Conservation (phyloP, 2,329 filamentous ascomycete genomes). For the Stachybotrys chlorohalonatus region DNA sequence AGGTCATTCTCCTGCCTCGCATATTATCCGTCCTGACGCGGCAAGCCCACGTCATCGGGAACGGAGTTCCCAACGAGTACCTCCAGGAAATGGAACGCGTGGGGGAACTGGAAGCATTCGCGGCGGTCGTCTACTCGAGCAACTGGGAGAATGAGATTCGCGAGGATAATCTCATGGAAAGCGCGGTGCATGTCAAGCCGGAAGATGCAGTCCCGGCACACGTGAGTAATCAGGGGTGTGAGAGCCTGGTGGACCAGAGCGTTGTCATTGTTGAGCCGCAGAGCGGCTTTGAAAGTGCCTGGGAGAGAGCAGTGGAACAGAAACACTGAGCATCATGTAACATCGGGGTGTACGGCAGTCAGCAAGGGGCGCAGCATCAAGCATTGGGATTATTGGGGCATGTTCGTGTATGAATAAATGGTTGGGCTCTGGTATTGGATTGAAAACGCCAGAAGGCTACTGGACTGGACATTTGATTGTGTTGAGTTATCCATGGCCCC, state of each 20-base stretch:
- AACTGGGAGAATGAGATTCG: constrained; percentile 66
- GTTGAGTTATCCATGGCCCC: too few species aligned
- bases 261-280: constrained; percentile 42
- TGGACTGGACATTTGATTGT: neutral
- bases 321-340: constrained; percentile 9
- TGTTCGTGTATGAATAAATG: neutral
- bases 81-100: constrained; percentile 68
- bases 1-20: constrained; percentile 67
- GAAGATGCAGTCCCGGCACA: constrained; percentile 9
- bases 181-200: constrained; percentile 23
- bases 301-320: constrained; percentile 50
- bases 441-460: neutral
- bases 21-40: constrained; percentile 82
- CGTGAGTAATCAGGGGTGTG: constrained; percentile 7
- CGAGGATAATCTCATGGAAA: constrained; percentile 33
- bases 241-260: constrained; percentile 34
- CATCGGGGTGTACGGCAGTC: neutral
- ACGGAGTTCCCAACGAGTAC: constrained; percentile 64
- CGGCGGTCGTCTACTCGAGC: constrained; percentile 78
- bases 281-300: constrained; percentile 56
- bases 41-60: constrained; percentile 83
- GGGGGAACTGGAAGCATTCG: constrained; percentile 70
- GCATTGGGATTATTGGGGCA: neutral
- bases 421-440: neutral
- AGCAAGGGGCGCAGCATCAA: neutral